Percentiles rank a stretch among this genome's conserved stretches.
phyloP scores from a whole-genome alignment of 2,329 filamentous ascomycete genomes.

The Pseudonectria foliicola region DNA sequence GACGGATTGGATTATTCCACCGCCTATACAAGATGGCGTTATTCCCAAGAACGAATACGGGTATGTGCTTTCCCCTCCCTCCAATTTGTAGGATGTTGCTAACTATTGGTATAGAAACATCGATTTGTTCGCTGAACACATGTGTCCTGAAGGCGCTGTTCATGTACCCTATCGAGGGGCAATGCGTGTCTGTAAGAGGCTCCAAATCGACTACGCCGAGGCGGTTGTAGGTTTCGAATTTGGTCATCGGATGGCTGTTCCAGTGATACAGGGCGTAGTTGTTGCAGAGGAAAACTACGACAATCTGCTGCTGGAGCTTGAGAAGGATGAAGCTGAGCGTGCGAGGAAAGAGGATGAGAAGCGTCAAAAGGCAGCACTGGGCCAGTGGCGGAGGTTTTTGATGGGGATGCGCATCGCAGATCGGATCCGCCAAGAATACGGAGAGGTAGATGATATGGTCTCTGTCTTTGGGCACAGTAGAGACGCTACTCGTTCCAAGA shows the following conservation, averaged over 20 bases:
- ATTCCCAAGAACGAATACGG: conserved; percentile 94
- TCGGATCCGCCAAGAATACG: conserved; percentile 70
- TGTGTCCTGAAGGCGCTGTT: conserved; percentile 77
- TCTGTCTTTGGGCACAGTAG: conserved; percentile 49
- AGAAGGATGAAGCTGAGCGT: conserved; percentile 68
- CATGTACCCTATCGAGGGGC: conserved; percentile 77
- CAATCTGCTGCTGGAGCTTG: conserved; percentile 68
- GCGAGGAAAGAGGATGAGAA: conserved; percentile 78
- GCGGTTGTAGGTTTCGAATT: conserved; percentile 97
- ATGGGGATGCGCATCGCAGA: conserved; percentile 79
- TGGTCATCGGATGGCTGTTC: conserved; percentile 87
- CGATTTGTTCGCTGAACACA: conserved; percentile 86
- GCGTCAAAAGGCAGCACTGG: conserved; percentile 63
- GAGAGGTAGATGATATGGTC: conserved; percentile 46
- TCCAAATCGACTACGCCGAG: conserved; percentile 85
- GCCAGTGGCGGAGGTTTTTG: conserved; percentile 78
- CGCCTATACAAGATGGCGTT: conserved; percentile 72
- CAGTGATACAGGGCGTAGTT: conserved; percentile 84
- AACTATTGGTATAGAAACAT: conserved; percentile 56
- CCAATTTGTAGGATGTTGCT: conserved; percentile 6
- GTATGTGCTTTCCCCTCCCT: conserved; percentile 17
- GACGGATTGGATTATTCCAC: conserved; percentile 92
- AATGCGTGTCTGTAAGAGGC: conserved; percentile 71
- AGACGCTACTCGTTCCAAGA: conserved; percentile 6
- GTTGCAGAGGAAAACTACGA: conserved; percentile 74